Evolutionary conservation across 129 eudicot species (phyloP).

Genomic region (Flaveria robusta): DNA sequence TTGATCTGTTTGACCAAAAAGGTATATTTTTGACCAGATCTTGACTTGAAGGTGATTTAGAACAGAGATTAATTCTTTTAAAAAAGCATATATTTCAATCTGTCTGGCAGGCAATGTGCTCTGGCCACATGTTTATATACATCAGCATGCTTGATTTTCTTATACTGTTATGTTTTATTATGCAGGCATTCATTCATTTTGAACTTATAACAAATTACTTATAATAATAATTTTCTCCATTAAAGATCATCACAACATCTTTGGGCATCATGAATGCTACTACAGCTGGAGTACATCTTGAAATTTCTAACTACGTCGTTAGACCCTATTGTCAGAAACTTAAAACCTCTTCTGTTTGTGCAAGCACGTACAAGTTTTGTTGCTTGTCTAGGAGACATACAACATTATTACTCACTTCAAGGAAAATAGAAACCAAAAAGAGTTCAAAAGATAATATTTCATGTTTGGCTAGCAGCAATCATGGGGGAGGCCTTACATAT

Average conservation of each 20-base stretch:
- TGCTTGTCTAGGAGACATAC: slow-evolving; percentile 28
- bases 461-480: slow-evolving; percentile 35
- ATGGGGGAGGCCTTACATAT: slow-evolving; percentile 56
- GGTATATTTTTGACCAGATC: background rate
- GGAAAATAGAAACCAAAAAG: slow-evolving; percentile 18
- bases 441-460: slow-evolving; percentile 7
- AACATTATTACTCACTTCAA: slow-evolving; percentile 29
- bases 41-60: slow-evolving; percentile 1
- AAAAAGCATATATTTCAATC: background rate
- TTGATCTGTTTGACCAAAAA: slow-evolving; percentile 17
- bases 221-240: background rate
- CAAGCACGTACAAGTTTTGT: slow-evolving; percentile 26
- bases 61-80: slow-evolving; percentile 18
- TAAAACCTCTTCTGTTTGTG: background rate
- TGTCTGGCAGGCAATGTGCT: background rate
- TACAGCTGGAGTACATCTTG: slow-evolving; percentile 39
- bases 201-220: background rate
- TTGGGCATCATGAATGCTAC: slow-evolving; percentile 39
- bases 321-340: slow-evolving; percentile 23
- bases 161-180: background rate
- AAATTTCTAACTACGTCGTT: slow-evolving; percentile 35
- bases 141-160: background rate
- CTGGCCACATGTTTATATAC: background rate
- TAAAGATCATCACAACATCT: background rate
- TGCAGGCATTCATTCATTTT: slow-evolving; percentile 17